Conservation (phyloP, 352 stramenopile species). For the Pelagophyceae sp. region DNA sequence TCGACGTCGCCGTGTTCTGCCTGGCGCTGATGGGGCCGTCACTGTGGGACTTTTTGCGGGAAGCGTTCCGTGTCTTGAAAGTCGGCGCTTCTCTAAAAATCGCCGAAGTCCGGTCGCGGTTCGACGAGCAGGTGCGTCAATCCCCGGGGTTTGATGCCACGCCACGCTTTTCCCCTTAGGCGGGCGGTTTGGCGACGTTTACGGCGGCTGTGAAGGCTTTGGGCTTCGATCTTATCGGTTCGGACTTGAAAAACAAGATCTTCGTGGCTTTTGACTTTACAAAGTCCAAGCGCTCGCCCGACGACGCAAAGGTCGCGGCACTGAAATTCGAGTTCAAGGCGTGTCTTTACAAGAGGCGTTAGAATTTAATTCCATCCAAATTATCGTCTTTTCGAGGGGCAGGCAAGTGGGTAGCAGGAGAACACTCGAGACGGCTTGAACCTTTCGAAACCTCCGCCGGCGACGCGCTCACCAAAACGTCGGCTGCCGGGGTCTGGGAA, state of each 20-base stretch:
- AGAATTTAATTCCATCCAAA: constrained; percentile 25
- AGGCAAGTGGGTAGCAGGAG: too few relatives aligned
- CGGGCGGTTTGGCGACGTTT: constrained; percentile 42
- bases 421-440: too few relatives aligned
- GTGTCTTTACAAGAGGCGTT: constrained; percentile 65
- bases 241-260: constrained; percentile 64
- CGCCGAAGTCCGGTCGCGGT: constrained; percentile 70
- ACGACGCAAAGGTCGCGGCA: constrained; percentile 46
- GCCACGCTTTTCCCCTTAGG: too few relatives aligned
- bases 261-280: constrained; percentile 64
- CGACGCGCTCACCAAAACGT: too few relatives aligned
- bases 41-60: constrained; percentile 87
- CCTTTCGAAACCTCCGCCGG: too few relatives aligned
- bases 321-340: constrained; percentile 50
- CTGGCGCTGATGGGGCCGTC: constrained; percentile 96
- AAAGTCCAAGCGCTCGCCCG: constrained; percentile 29
- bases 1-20: constrained; percentile 94
- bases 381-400: background rate
- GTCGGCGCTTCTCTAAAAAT: constrained; percentile 77
- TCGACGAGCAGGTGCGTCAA: constrained; percentile 53
- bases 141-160: too few relatives aligned
- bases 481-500: too few relatives aligned
- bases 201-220: constrained; percentile 42
- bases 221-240: constrained; percentile 45
- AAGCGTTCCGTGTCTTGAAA: constrained; percentile 86